Evolutionary conservation across 352 stramenopile species (phyloP).

Genomic region (Phytopythium mirpurense): DNA sequence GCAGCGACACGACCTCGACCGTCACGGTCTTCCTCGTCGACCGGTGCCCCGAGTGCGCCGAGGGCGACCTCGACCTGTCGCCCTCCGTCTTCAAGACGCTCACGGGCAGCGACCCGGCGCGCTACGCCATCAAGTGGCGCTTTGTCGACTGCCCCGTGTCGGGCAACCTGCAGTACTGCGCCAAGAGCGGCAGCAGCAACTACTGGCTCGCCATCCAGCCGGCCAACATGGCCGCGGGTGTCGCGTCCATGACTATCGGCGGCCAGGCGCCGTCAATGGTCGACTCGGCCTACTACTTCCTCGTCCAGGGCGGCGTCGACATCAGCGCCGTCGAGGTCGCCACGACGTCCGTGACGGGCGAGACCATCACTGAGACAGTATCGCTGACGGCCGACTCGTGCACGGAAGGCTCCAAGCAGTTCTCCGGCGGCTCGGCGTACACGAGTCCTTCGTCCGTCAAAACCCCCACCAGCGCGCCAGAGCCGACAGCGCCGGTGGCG

Average conservation of each 20-base stretch:
- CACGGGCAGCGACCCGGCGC: slow-evolving; percentile 22
- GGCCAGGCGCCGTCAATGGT: slow-evolving; percentile 54
- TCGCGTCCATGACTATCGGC: slow-evolving; percentile 10
- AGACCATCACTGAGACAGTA: slow-evolving; percentile 54
- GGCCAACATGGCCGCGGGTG: slow-evolving; percentile 13
- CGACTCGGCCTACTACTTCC: slow-evolving; percentile 60
- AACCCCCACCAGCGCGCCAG: slow-evolving; percentile 5
- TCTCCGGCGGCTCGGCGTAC: slow-evolving; percentile 11
- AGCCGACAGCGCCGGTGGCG: not conserved
- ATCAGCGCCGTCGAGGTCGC: slow-evolving; percentile 29
- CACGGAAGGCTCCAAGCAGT: slow-evolving; percentile 43
- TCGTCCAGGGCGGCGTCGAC: slow-evolving; percentile 36
- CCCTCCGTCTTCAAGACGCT: slow-evolving; percentile 29
- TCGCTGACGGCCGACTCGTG: slow-evolving; percentile 43
- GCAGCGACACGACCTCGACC: slow-evolving; percentile 21
- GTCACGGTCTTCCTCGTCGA: slow-evolving; percentile 51
- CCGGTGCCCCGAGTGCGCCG: slow-evolving; percentile 51
- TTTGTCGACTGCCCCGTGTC: slow-evolving; percentile 23
- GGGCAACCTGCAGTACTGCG: slow-evolving; percentile 25
- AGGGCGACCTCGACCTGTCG: slow-evolving; percentile 47
- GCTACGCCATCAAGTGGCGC: slow-evolving; percentile 27
- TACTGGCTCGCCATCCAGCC: slow-evolving; percentile 22
- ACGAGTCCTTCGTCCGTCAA: not conserved
- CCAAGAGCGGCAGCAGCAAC: slow-evolving; percentile 18
- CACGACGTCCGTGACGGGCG: slow-evolving; percentile 49